Evolutionary conservation across 2,329 filamentous ascomycete genomes (phyloP), one percentile per base, ranked within the genome.

Genomic region (Colletotrichum musicola): DNA sequence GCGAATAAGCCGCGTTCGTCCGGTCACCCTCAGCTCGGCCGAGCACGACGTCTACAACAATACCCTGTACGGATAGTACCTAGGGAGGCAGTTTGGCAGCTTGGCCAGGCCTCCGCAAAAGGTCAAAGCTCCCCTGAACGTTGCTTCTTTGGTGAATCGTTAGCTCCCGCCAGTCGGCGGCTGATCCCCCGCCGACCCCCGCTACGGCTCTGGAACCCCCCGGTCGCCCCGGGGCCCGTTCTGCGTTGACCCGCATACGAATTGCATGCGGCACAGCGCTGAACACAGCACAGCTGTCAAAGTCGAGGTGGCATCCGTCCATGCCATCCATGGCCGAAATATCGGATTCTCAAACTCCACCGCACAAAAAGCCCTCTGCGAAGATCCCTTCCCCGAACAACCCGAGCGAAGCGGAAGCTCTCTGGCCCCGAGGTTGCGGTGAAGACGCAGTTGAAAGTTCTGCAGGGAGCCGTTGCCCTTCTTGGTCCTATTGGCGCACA

Each of bases 191-290:
- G 40, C 53, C 30, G 12, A 64, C 54, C 54, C 54, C 60, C 53
- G 53, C 60, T 9, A 22, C 54, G 30, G 40, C n/a, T 47, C 53
- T 64, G 35, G 42, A 27, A n/a, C 13, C 38, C 62, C 54, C 65
- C 44, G 47, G 55, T 35, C 40, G 27, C 49, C n/a, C 35, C 18
- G 49, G 30, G 61, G 49, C 13, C 54, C 40, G n/a, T 54, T 12
- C 22, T 63, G 35, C 18, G 58, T 42, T 62, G 64, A 57, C 59
- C 64, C 57, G 50, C 63, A 66, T 66, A 44, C 57, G 20, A 35
- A 30, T 7, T 46, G 59, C 64, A 27, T 67, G 59, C 51, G 64
- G 64, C 58, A 62, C 58, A 62, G 61, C 51, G 38, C 22, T 44
- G 55, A 47, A n/a, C 46, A 49, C 57, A 62, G 50, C 46, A 49